Evolutionary conservation across 306 rosid species (phyloP), one percentile per base, ranked within the genome.

Genomic region (Medicago lupulina): DNA sequence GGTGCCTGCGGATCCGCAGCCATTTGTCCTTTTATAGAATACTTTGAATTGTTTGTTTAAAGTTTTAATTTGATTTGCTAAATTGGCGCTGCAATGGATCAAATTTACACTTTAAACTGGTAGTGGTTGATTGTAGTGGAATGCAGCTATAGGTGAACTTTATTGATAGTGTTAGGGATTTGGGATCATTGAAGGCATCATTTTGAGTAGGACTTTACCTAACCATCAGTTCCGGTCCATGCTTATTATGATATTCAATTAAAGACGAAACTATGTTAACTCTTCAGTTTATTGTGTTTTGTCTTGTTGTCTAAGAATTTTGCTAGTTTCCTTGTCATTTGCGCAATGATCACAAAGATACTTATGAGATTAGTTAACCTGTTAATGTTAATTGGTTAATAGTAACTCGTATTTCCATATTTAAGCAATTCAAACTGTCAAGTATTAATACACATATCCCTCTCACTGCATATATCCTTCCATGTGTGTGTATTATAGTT

Each of bases 21-120:
- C 36, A 9, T 39, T 76, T 77, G 14, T 7, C 58, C 66, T 67
- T 66, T 59, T 65, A 39, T 72, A 39, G 43, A 77, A 65, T 38
- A 21, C 28, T 65, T 71, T 77, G 64, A 71, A 46, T 46, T 77
- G 28, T 43, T 1, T 43, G 7, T 63, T 63, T 41, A 28, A 54
- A 68, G 65, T 69, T 50, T 39, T n/a, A 43, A 49, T 49, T 47
- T 65, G 21, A 54, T 79, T 66, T 55, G 31, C 47, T 23, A 36
- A 34, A 12, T 6, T 28, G 46, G 63, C 18, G n/a, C 13, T 80
- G 55, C 19, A n/a, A 39, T 28, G 18, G 69, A 36, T 65, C 40
- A 12, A 55, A 18, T 49, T 77, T 73, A 16, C 47, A 55, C 28
- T 50, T 49, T 62, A 14, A 39, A 50, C 12, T 50, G 28, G 54